Percentiles rank a stretch among this genome's conserved stretches.
Evolutionary conservation across 441 rosid genomes (phyloP).

Genomic region (Adansonia gregorii): DNA sequence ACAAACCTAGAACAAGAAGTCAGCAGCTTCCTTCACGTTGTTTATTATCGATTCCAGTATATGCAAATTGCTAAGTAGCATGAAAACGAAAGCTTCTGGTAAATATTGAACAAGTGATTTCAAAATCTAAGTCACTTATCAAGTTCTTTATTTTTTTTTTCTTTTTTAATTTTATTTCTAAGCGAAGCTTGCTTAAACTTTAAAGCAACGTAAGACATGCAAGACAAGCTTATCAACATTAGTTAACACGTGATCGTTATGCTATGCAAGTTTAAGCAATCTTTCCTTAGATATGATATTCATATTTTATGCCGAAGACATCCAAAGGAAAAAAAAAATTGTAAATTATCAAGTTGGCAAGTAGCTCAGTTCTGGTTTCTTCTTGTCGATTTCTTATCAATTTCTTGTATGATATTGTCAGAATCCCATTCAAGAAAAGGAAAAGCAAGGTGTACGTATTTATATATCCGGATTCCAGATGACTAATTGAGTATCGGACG

Average conservation of each 20-base stretch:
- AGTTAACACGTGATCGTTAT: neutral
- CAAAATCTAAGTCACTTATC: too few species aligned
- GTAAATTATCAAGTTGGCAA: neutral
- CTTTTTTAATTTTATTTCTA: neutral
- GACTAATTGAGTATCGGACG: too few species aligned
- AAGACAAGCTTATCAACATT: neutral
- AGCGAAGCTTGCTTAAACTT: neutral
- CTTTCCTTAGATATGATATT: too few species aligned
- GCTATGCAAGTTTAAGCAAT: neutral
- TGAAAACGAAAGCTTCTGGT: neutral
- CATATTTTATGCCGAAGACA: neutral
- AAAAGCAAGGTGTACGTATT: neutral
- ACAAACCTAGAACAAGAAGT: too few species aligned
- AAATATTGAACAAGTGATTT: too few species aligned
- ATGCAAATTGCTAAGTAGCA: neutral
- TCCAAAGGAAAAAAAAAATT: neutral
- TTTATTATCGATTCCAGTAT: too few species aligned
- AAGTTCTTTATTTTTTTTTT: too few species aligned
- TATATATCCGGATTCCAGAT: too few species aligned
- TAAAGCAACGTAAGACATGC: neutral
- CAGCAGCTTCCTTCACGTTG: neutral
- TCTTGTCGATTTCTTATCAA: neutral
- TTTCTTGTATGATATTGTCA: neutral
- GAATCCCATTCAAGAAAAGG: neutral
- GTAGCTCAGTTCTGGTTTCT: neutral